Evolutionary conservation across 2,329 filamentous ascomycete genomes (phyloP).

Genomic region (Sporothrix luriei): DNA sequence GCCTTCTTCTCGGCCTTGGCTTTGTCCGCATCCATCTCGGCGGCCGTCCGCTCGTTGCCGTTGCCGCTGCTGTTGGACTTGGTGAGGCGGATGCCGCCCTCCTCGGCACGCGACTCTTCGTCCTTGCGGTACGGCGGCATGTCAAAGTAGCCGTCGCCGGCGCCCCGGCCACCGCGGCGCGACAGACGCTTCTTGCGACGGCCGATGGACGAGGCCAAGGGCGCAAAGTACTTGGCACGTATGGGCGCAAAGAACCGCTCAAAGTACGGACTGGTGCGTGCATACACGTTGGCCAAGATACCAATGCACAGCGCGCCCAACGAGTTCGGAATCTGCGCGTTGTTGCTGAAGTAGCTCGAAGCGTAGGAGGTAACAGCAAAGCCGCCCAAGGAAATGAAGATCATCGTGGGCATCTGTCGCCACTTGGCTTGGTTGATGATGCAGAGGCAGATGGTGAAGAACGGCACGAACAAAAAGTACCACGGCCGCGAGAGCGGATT

Average conservation of each 20-base stretch:
- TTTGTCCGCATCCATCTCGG: slow-evolving; percentile 32
- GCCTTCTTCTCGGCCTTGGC: slow-evolving; percentile 36
- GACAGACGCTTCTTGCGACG: slow-evolving; percentile 1
- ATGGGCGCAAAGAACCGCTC: slow-evolving; percentile 59
- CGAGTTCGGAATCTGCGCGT: slow-evolving; percentile 75
- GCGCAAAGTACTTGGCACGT: slow-evolving; percentile 56
- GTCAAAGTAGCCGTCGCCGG: slow-evolving; percentile 28
- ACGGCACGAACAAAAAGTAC: slow-evolving; percentile 62
- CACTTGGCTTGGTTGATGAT: slow-evolving; percentile 72
- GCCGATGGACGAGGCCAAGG: slow-evolving; percentile 41
- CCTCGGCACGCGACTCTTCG: slow-evolving; percentile 28
- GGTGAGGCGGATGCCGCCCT: slow-evolving; percentile 25
- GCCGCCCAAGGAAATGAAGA: slow-evolving; percentile 70
- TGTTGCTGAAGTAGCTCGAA: slow-evolving; percentile 65
- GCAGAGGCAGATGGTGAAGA: slow-evolving; percentile 66
- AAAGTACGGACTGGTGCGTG: slow-evolving; percentile 62
- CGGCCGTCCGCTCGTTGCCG: slow-evolving; percentile 9
- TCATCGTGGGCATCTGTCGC: slow-evolving; percentile 76
- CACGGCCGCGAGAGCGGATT: slow-evolving; percentile 53
- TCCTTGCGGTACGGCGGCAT: slow-evolving; percentile 29
- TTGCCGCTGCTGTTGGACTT: slow-evolving; percentile 19
- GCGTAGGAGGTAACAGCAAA: slow-evolving; percentile 77
- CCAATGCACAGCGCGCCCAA: slow-evolving; percentile 76
- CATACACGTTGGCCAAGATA: slow-evolving; percentile 77
- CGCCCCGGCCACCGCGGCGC: neutral